phyloP scores from a whole-genome alignment of 202 grass and related monocot species.

The Setaria italica region DNA sequence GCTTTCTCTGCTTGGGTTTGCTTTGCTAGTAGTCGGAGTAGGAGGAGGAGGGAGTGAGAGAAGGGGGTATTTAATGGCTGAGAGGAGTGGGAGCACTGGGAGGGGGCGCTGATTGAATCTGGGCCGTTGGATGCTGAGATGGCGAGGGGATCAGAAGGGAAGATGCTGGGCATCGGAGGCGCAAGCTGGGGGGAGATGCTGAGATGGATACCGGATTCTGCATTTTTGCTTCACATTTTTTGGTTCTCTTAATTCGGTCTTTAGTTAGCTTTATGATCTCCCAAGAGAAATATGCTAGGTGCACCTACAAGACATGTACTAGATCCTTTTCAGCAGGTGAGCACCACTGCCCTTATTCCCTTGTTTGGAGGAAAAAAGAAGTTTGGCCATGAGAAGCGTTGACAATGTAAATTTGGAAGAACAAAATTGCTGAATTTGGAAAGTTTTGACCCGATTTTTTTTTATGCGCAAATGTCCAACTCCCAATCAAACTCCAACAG shows the following conservation, averaged over 20 bases:
- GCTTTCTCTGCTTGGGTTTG: conserved; percentile 4
- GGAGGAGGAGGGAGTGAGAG: not conserved
- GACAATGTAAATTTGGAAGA: too few species aligned
- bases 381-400: too few species aligned
- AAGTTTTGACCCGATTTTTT: too few species aligned
- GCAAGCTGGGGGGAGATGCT: conserved; percentile 25
- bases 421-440: too few species aligned
- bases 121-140: conserved; percentile 48
- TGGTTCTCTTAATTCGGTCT: not conserved
- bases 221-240: not conserved
- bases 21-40: not conserved
- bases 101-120: not conserved
- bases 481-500: too few species aligned
- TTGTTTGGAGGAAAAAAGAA: too few species aligned
- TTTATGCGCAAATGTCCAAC: too few species aligned
- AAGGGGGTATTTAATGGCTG: conserved; percentile 9
- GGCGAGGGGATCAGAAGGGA: conserved; percentile 42
- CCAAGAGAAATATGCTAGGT: not conserved
- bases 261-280: not conserved
- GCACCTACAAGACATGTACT: too few species aligned
- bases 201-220: conserved; percentile 47
- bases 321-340: too few species aligned
- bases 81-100: not conserved
- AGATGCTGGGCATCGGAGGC: conserved; percentile 66
- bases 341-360: too few species aligned